A percentile compares a stretch with the other conserved stretches of the same genome.
Conservation (phyloP, 2,329 filamentous ascomycete genomes). For the Albifimbria verrucaria region DNA sequence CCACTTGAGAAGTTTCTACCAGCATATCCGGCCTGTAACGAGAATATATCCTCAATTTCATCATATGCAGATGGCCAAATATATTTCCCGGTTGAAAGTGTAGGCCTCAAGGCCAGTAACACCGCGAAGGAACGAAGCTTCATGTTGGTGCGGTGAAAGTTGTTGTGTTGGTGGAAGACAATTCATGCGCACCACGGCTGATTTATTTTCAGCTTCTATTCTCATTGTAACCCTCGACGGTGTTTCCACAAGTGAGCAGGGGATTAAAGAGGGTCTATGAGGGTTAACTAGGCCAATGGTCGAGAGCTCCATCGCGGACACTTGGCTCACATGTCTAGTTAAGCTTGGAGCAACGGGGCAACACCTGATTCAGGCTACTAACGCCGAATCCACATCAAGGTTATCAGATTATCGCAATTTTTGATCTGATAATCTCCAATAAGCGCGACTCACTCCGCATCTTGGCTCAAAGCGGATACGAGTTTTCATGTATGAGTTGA, state of each 20-base stretch:
- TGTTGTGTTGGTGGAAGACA: neutral
- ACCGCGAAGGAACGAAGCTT: neutral
- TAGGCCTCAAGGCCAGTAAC: neutral
- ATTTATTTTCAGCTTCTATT: no score
- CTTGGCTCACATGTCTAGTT: neutral
- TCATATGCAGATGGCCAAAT: slow-evolving; percentile 11
- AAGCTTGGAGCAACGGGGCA: neutral
- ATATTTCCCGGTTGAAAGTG: neutral
- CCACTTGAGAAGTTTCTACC: slow-evolving; percentile 11
- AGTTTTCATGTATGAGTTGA: no score
- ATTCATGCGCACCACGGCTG: neutral
- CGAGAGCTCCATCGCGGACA: neutral
- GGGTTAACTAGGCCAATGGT: neutral
- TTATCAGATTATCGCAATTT: neutral
- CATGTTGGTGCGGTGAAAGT: neutral
- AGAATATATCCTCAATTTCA: slow-evolving; percentile 12
- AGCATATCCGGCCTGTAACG: slow-evolving; percentile 9
- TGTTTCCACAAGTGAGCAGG: no score
- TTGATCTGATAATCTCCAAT: slow-evolving; percentile 16
- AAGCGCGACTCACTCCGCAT: no score
- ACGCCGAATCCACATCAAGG: neutral
- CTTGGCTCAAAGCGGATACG: no score
- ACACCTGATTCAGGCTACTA: neutral
- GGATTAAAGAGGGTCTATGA: no score
- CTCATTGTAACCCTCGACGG: no score